Percentiles rank a stretch among this genome's conserved stretches.
phyloP scores from a whole-genome alignment of 2,329 filamentous ascomycete species.

The Scolecobasidium constrictum region DNA sequence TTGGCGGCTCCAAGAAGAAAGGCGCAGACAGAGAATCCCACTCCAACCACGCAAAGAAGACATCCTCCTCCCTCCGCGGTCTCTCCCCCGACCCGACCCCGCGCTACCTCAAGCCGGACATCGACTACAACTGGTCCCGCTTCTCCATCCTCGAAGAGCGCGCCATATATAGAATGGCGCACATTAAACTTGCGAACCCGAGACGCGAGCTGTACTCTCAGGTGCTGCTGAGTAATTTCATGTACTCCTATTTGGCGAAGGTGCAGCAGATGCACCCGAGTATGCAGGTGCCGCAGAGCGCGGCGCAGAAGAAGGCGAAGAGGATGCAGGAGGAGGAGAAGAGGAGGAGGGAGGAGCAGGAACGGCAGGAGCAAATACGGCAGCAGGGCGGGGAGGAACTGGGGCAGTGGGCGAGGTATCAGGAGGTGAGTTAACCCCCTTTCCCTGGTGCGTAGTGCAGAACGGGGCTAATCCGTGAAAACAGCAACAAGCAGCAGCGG shows the following conservation, averaged over 20 bases:
- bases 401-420: conserved; percentile 27
- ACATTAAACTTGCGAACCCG: conserved; percentile 97
- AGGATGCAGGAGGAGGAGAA: conserved; percentile 30
- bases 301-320: conserved; percentile 56
- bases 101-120: conserved; percentile 66
- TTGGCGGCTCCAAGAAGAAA: conserved; percentile 84
- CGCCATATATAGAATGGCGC: conserved; percentile 96
- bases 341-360: conserved; percentile 15
- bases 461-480: not conserved
- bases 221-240: conserved; percentile 95
- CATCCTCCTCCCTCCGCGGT: conserved; percentile 57
- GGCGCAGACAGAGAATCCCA: conserved; percentile 54
- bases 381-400: conserved; percentile 26
- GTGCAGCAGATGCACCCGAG: conserved; percentile 98
- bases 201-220: conserved; percentile 85
- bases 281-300: conserved; percentile 76
- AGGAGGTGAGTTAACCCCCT: conserved; percentile 17
- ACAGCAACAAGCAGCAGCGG: not conserved
- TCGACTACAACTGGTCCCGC: conserved; percentile 92
- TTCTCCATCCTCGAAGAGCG: conserved; percentile 93
- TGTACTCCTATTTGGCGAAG: conserved; percentile 98
- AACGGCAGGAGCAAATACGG: conserved; percentile 15
- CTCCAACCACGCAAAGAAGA: conserved; percentile 59
- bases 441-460: not conserved
- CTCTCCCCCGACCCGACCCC: conserved; percentile 67